These are phyloP conservation scores for Urochloa ruziziensis DNA, from an alignment of 176 grass and related monocot genomes.

Conservation along the genomic window DNA sequence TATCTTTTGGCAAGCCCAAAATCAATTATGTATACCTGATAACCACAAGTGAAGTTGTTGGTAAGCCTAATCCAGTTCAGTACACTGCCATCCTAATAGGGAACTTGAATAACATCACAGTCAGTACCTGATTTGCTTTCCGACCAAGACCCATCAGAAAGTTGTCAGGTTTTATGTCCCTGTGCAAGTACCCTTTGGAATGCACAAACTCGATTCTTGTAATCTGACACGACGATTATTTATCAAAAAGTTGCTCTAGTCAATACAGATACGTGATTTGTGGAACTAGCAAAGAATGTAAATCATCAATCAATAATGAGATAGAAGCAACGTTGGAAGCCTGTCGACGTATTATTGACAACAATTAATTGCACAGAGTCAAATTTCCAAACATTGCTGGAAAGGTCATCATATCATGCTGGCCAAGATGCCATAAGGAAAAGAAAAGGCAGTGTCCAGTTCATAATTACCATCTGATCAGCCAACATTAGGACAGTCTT, in stretches of 20 bases:
- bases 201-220: slow-evolving; percentile 88
- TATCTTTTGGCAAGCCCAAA: slow-evolving; percentile 99
- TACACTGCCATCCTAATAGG: not conserved
- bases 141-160: slow-evolving; percentile 95
- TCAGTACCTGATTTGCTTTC: slow-evolving; percentile 81
- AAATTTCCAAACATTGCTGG: not conserved
- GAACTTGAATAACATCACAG: not conserved
- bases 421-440: not conserved
- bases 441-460: not conserved
- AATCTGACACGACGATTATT: slow-evolving; percentile 47
- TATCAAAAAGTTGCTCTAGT: not conserved
- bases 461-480: slow-evolving; percentile 69
- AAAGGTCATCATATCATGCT: not conserved
- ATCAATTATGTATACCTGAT: slow-evolving; percentile 96
- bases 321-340: not conserved
- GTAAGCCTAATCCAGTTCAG: slow-evolving; percentile 11
- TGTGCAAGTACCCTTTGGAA: slow-evolving; percentile 96
- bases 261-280: not conserved
- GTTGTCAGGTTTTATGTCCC: slow-evolving; percentile 97
- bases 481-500: slow-evolving; percentile 85
- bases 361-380: not conserved
- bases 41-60: slow-evolving; percentile 32
- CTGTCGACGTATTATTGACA: not conserved
- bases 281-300: not conserved
- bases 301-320: not conserved